Conservation (phyloP, 163 green algal genomes). For the Coccomyxa subellipsoidea region DNA sequence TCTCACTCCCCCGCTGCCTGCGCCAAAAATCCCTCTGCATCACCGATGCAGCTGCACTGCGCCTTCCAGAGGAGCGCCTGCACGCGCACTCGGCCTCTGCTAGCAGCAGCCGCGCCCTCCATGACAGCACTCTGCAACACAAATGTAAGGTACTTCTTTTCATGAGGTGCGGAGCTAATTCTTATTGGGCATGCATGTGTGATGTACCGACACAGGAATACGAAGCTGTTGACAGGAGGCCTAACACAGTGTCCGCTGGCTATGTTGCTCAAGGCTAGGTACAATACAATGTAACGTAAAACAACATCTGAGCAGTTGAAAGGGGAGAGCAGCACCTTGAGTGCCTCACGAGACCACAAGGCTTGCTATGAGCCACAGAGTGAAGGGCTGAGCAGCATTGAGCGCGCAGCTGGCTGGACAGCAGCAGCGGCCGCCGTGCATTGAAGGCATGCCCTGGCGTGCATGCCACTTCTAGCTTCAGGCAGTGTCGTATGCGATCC, state of each 20-base stretch:
- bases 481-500: no score
- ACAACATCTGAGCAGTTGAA: not conserved
- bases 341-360: not conserved
- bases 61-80: not conserved
- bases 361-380: not conserved
- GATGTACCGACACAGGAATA: no score
- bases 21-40: no score
- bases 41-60: not conserved
- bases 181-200: no score
- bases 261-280: no score
- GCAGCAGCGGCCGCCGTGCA: not conserved
- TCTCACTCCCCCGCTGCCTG: no score
- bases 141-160: no score
- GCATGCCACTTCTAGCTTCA: not conserved
- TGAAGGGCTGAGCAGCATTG: not conserved
- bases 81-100: not conserved
- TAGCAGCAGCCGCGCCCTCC: not conserved
- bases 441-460: not conserved
- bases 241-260: no score
- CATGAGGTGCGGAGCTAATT: no score
- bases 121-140: not conserved
- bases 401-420: not conserved
- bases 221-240: no score
- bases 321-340: not conserved
- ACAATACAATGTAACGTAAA: no score